Evolutionary conservation across 2,329 filamentous ascomycete species (phyloP).

Genomic region (Fusarium euwallaceae): DNA sequence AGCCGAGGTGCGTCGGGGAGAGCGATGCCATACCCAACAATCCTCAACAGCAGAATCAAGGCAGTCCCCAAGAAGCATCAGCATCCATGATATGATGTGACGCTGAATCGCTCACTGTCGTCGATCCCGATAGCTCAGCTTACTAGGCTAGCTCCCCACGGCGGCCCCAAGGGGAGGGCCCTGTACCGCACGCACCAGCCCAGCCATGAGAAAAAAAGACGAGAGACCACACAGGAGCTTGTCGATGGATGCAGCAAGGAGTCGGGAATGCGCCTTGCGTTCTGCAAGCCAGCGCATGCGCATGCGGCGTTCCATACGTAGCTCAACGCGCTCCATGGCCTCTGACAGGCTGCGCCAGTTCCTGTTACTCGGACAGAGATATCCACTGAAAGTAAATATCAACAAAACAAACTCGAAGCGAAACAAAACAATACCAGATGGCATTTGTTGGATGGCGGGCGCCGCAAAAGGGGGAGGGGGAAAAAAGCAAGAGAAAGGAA

Average conservation of each 20-base stretch:
- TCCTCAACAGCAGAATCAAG: neutral
- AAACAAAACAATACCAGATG: slow-evolving; percentile 27
- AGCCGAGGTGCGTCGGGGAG: neutral
- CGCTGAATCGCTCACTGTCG: slow-evolving; percentile 16
- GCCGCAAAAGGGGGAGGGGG: neutral
- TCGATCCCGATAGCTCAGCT: slow-evolving; percentile 27
- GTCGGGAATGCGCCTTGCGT: slow-evolving; percentile 31
- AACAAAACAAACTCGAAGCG: slow-evolving; percentile 29
- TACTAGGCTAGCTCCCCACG: slow-evolving; percentile 7
- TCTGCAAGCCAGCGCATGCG: slow-evolving; percentile 37
- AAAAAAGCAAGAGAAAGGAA: neutral
- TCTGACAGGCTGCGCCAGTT: slow-evolving; percentile 19
- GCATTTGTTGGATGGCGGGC: neutral
- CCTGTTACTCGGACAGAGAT: slow-evolving; percentile 27
- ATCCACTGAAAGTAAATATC: slow-evolving; percentile 22
- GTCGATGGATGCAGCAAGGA: slow-evolving; percentile 21
- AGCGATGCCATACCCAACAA: neutral
- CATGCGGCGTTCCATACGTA: slow-evolving; percentile 30
- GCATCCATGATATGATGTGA: slow-evolving; percentile 28
- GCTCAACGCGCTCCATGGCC: slow-evolving; percentile 24
- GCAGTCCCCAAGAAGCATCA: neutral
- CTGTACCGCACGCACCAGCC: slow-evolving; percentile 11
- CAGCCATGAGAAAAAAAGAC: neutral
- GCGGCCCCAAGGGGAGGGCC: slow-evolving; percentile 2
- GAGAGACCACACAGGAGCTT: slow-evolving; percentile 3